Percentiles rank a stretch among this genome's conserved stretches.
These are phyloP conservation scores for Aureobasidium sp. DNA, from an alignment of 2,329 filamentous ascomycete genomes.

Conservation along the genomic window DNA sequence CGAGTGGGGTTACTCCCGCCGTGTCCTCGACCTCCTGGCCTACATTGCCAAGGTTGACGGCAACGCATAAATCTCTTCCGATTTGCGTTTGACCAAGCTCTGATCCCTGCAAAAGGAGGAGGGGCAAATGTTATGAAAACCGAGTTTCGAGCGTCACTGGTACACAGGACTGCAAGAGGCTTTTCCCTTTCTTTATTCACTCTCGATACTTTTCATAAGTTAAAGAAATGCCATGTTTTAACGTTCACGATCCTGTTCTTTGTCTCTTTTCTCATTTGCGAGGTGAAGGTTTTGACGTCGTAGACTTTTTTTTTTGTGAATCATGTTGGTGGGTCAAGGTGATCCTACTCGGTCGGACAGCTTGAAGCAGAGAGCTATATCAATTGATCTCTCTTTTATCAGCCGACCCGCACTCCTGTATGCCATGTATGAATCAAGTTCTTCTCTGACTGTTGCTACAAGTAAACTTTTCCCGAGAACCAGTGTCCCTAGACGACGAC, in stretches of 20 bases:
- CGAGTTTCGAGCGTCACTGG: slow-evolving; percentile 2
- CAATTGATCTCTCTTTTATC: no score
- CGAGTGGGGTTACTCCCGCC: slow-evolving; percentile 99
- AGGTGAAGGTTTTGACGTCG: no score
- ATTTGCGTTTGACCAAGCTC: slow-evolving; percentile 12
- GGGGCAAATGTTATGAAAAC: slow-evolving; percentile 10
- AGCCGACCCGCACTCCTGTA: no score
- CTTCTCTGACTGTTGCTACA: no score
- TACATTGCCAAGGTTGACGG: slow-evolving; percentile 37
- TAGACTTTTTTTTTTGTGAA: no score
- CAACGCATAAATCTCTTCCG: slow-evolving; percentile 22
- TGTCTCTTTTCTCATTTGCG: background rate
- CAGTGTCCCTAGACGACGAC: no score
- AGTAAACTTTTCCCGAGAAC: background rate
- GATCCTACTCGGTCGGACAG: no score
- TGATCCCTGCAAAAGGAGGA: background rate
- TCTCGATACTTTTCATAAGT: slow-evolving; percentile 2
- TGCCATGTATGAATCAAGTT: no score
- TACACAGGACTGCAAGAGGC: background rate
- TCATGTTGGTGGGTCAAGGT: no score
- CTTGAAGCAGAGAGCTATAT: no score
- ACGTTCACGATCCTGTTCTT: background rate
- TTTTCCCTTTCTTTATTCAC: slow-evolving; percentile 6
- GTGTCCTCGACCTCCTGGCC: slow-evolving; percentile 45
- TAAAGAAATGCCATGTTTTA: slow-evolving; percentile 5